These are phyloP conservation scores for Kentomonas sorsogonicus DNA, from an alignment of 208 protist species.

Conservation along the genomic window DNA sequence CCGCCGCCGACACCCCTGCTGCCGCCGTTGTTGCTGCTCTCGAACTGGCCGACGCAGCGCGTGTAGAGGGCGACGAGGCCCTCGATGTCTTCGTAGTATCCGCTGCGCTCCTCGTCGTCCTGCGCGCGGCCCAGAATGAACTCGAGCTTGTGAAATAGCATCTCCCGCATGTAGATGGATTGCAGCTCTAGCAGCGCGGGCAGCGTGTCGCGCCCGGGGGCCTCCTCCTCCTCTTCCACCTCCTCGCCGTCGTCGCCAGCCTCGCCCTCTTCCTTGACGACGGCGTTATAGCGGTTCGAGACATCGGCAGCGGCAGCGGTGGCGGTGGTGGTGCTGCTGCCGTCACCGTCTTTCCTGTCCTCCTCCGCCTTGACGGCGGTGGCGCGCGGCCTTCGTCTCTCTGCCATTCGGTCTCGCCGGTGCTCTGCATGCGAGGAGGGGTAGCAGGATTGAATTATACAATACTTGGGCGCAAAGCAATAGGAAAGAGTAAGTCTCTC, in stretches of 20 bases:
- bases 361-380: no score
- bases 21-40: conserved; percentile 5
- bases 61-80: conserved; percentile 58
- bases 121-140: conserved; percentile 62
- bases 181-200: conserved; percentile 58
- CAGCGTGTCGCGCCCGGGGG: conserved; percentile 15
- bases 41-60: conserved; percentile 8
- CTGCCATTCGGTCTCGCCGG: no score
- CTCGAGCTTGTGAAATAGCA: conserved; percentile 67
- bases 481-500: no score
- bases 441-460: no score
- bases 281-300: conserved; percentile 1
- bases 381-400: no score
- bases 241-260: conserved; percentile 15
- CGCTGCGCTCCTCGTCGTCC: conserved; percentile 53
- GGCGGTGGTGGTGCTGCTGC: no score
- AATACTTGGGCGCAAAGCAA: no score
- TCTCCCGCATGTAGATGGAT: conserved; percentile 77
- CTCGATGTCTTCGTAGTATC: conserved; percentile 79
- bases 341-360: no score
- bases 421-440: no score
- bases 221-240: conserved; percentile 28
- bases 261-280: not conserved
- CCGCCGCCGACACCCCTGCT: conserved; percentile 13
- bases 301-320: no score